phyloP scores from a whole-genome alignment of 1,139 yeast species.

The Pichiaceae sp. region DNA sequence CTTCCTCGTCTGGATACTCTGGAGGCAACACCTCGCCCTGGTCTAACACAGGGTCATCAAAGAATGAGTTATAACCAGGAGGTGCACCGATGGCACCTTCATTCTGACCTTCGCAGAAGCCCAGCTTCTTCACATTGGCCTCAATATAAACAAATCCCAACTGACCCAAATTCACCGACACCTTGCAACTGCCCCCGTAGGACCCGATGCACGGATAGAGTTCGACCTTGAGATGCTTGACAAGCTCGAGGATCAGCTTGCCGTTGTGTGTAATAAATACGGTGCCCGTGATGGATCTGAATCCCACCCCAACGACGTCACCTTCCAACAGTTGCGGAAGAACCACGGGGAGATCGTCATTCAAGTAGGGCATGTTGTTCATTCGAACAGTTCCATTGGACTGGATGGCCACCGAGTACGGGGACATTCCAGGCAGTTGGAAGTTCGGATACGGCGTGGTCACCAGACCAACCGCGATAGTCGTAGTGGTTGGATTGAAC shows the following conservation, averaged over 20 bases:
- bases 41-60: conserved; percentile 47
- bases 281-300: conserved; percentile 69
- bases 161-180: conserved; percentile 85
- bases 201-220: conserved; percentile 89
- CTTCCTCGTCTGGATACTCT: conserved; percentile 51
- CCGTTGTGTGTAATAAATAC: conserved; percentile 90
- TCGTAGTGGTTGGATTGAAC: conserved; percentile 33
- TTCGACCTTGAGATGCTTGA: conserved; percentile 71
- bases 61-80: conserved; percentile 49
- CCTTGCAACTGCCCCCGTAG: conserved; percentile 58
- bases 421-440: conserved; percentile 77
- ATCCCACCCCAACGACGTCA: conserved; percentile 91
- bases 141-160: conserved; percentile 90
- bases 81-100: conserved; percentile 70
- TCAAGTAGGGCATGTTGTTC: conserved; percentile 62
- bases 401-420: conserved; percentile 81
- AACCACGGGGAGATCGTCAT: conserved; percentile 62
- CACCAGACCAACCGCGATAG: conserved; percentile 66
- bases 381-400: conserved; percentile 75
- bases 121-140: conserved; percentile 90
- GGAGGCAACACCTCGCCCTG: conserved; percentile 75
- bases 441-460: conserved; percentile 89
- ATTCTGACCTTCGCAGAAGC: conserved; percentile 66
- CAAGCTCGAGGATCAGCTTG: conserved; percentile 73
- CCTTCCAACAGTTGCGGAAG: conserved; percentile 76